A percentile compares a stretch with the other conserved stretches of the same genome.
Conservation (phyloP, 192 early-diverging fungal species). For the Coemansia sp. region DNA sequence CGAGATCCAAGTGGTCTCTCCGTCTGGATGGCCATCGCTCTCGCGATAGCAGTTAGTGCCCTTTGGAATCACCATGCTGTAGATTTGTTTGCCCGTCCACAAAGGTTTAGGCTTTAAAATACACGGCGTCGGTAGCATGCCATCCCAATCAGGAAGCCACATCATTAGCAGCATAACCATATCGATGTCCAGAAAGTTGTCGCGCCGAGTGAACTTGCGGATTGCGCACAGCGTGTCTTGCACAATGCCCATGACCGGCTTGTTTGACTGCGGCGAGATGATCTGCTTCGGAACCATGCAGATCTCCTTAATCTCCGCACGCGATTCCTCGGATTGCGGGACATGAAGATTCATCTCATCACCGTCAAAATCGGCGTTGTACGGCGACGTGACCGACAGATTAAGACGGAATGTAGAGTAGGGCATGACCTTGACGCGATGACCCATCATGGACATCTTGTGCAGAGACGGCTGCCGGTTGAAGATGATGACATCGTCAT, state of each 20-base stretch:
- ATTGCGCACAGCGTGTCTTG: conserved; percentile 97
- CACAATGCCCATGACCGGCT: conserved; percentile 99
- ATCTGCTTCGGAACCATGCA: conserved; percentile 99
- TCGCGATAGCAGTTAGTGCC: conserved; percentile 87
- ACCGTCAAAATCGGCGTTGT: conserved; percentile 99
- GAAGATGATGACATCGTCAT: conserved; percentile 97
- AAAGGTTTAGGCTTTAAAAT: conserved; percentile 95
- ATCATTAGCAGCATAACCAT: conserved; percentile 94
- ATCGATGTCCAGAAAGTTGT: conserved; percentile 83
- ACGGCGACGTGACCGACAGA: conserved; percentile 94
- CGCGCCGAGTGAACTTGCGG: conserved; percentile 92
- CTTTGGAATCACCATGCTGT: conserved; percentile 88
- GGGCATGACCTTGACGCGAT: conserved; percentile 95
- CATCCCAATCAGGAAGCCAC: conserved; percentile 97
- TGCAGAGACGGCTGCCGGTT: conserved; percentile 98
- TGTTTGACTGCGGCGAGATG: conserved; percentile 95
- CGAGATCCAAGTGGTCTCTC: conserved; percentile 71
- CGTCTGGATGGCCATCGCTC: conserved; percentile 78
- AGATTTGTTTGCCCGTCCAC: conserved; percentile 98
- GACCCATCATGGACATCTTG: conserved; percentile 99
- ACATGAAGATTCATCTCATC: conserved; percentile 99
- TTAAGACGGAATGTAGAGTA: conserved; percentile 98
- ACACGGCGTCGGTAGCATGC: conserved; percentile 85
- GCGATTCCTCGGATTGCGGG: conserved; percentile 94
- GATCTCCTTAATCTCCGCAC: conserved; percentile 92